Evolutionary conservation across 306 rosid genomes (phyloP), one percentile per base, ranked within the genome.

Genomic region (Vigna mungo): DNA sequence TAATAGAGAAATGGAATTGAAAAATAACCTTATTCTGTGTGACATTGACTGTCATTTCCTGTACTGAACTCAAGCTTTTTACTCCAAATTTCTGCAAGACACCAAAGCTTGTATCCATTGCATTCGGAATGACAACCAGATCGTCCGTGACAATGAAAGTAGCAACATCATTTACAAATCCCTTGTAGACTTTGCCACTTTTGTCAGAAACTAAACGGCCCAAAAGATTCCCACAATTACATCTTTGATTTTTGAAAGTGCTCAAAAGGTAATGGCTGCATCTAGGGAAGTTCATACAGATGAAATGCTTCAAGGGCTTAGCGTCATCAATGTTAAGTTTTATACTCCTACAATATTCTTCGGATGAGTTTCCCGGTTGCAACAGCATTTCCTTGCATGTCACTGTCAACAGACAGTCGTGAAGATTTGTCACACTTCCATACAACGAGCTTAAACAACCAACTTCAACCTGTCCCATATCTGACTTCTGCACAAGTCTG

Each of bases 321-420:
- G 71, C 27, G 25, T 61, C 71, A 18, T 75, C 79, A 46, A 75
- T 75, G 48, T 60, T 75, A 3, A 75, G 32, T 32, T 47, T 75
- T 1, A 60, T 4, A 12, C 0, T 61, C 7, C 36, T 27, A 41
- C 71, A 75, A 4, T 75, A 32, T 5, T 2, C 13, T 18, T 30
- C 70, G 2, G 44, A 25, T 1, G 79, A 17, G 23, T 75, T 75
- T 14, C 49, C 8, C 13, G 79, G 79, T 20, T 7, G 49, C 59
- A 74, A 4, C 2, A 61, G 44, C 70, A 60, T 74, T 17, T 60
- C 70, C 8, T 61, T 61, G 15, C 36, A 47, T 0, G 68, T 15
- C 15, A 3, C 9, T 14, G 66, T 13, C 41, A 2, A 15, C 9
- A 72, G 15, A 58, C 9, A 8, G 43, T 56, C 0, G 1, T 37